Conservation (phyloP, 441 rosid species). For the Pelargonium myrrhifolium region DNA sequence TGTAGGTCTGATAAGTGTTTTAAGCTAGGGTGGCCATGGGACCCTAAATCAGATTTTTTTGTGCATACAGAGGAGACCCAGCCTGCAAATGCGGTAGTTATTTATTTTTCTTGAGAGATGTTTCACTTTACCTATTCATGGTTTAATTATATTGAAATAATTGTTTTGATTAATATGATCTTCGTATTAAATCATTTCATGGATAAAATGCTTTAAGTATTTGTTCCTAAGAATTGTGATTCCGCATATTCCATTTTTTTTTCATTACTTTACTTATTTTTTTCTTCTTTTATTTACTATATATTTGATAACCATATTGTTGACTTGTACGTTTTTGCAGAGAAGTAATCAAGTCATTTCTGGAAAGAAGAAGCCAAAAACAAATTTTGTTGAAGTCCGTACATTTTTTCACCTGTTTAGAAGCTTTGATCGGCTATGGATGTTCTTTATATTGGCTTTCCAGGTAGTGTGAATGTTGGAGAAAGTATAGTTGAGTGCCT, state of each 20-base stretch:
- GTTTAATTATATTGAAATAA: not conserved
- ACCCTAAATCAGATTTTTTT: constrained; percentile 63
- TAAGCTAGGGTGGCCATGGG: constrained; percentile 68
- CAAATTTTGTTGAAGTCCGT: constrained; percentile 97
- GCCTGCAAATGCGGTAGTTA: constrained; percentile 35
- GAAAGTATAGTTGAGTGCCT: constrained; percentile 11
- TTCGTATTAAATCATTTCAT: not conserved
- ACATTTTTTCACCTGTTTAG: constrained; percentile 94
- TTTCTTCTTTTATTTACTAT: not conserved
- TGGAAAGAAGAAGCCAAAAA: constrained; percentile 75
- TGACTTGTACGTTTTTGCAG: constrained; percentile 31
- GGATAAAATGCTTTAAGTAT: not conserved
- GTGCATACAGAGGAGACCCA: constrained; percentile 41
- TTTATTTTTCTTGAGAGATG: constrained; percentile 10
- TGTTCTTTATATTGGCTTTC: constrained; percentile 75
- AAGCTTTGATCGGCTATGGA: constrained; percentile 97
- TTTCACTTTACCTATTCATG: not conserved
- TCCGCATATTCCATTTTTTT: not conserved
- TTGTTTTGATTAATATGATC: not conserved
- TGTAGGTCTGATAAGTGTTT: constrained; percentile 78
- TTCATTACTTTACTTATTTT: not conserved
- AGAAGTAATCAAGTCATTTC: constrained; percentile 39
- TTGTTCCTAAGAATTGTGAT: not conserved
- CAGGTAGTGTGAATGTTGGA: constrained; percentile 48
- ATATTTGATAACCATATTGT: not conserved